Evolutionary conservation across 441 rosid species (phyloP), one percentile per base, ranked within the genome.

Genomic region (Melastoma candidum): DNA sequence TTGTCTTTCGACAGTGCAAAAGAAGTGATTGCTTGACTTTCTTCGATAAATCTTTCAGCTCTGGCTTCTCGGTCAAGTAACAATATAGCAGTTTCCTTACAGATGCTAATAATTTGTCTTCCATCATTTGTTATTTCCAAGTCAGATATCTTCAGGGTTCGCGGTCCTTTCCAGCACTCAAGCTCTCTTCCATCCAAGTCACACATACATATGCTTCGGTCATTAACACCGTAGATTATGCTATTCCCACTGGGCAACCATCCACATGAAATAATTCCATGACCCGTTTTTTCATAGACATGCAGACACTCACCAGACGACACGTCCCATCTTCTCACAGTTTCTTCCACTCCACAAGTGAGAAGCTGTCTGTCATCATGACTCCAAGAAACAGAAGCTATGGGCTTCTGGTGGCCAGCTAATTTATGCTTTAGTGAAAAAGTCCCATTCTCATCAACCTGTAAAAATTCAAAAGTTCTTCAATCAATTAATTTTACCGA

Each of bases 1-100:
- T 64, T 71, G 65, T 85, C 87, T 56, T 63, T 61, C 2, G 95
- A 85, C 64, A 85, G 66, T 4, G 86, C 72, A 72, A 84, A 85
- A 1, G 95, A 83, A 26, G 83, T 83, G 57, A 83, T 71, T 10
- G 67, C 64, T 63, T 76, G 76, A 49, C 66, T 69, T 60, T 71
- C 88, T 65, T 65, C 66, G 29, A 86, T 76, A 36, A 70, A 12
- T 50, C 70, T 74, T 65, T 83, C 88, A 67, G 26, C 51, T 53
- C 64, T 74, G 9, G 68, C 71, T 70, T 67, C 83, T 51, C 75
- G 68, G 51, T 79, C 75, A 44, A 76, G 77, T 56, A 86, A 50
- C 24, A 82, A 65, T 63, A 86, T 72, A 17, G 79, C 65, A 22
- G 66, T 63, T 62, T 78, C 79, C 63, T 53, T 73, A 39, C 84